Evolutionary conservation across 2,329 filamentous ascomycete genomes (phyloP).

Genomic region (Geosmithia morbida): DNA sequence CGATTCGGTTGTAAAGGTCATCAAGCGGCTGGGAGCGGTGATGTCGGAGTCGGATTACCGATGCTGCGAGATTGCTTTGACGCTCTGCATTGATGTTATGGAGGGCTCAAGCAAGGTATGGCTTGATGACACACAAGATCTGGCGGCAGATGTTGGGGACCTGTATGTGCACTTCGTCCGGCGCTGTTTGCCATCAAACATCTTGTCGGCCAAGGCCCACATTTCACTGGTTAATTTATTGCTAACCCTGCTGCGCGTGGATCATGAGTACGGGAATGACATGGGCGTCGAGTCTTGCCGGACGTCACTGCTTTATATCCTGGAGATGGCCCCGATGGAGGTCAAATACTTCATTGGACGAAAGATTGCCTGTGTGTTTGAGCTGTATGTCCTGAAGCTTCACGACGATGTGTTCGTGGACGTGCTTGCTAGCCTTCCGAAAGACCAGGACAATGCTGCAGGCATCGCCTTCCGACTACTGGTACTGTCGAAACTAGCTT

Average conservation of each 20-base stretch:
- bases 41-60: constrained; percentile 46
- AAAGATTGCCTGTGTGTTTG: constrained; percentile 60
- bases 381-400: constrained; percentile 63
- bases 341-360: constrained; percentile 66
- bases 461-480: constrained; percentile 76
- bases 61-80: constrained; percentile 60
- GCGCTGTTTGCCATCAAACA: constrained; percentile 48
- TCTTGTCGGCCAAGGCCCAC: constrained; percentile 56
- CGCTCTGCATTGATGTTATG: constrained; percentile 54
- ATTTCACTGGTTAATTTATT: constrained; percentile 54
- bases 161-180: constrained; percentile 69
- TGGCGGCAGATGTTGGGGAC: constrained; percentile 55
- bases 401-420: constrained; percentile 81
- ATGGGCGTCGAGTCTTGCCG: constrained; percentile 43
- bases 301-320: constrained; percentile 60
- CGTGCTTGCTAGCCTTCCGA: constrained; percentile 65
- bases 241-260: constrained; percentile 50
- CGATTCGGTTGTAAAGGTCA: constrained; percentile 28
- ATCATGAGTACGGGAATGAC: constrained; percentile 51
- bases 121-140: constrained; percentile 40
- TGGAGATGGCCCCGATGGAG: constrained; percentile 48
- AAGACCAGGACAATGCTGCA: constrained; percentile 55
- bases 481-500: constrained; percentile 62
- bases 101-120: constrained; percentile 48
- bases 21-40: constrained; percentile 35